Percentiles rank a stretch among this genome's conserved stretches.
These are phyloP conservation scores for Candida nonsorbophila DNA, from an alignment of 805 yeast species.

Conservation along the genomic window DNA sequence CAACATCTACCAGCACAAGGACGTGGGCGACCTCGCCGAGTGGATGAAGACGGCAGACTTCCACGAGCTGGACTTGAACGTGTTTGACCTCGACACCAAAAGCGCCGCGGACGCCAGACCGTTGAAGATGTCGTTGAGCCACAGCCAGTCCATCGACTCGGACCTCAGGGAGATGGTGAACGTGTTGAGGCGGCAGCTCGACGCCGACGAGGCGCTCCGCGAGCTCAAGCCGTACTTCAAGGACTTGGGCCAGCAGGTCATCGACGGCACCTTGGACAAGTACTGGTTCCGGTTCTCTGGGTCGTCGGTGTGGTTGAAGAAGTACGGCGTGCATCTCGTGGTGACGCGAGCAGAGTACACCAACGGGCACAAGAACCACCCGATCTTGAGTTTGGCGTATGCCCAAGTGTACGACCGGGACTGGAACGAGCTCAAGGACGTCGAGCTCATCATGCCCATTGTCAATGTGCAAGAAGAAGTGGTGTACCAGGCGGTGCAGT, in stretches of 20 bases:
- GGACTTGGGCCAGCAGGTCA: constrained; percentile 14
- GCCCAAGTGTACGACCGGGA: constrained; percentile 40
- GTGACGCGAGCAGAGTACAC: constrained; percentile 39
- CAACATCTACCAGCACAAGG: too few relatives aligned
- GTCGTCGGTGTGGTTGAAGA: constrained; percentile 47
- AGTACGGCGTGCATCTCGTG: constrained; percentile 44
- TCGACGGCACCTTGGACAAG: constrained; percentile 12
- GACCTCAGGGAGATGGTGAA: constrained; percentile 5
- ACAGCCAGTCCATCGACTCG: too few relatives aligned
- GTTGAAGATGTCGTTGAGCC: too few relatives aligned
- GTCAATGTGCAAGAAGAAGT: constrained; percentile 6
- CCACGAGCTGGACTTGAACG: too few relatives aligned
- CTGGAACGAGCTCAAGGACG: constrained; percentile 38
- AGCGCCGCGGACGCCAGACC: too few relatives aligned
- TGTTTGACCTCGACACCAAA: too few relatives aligned
- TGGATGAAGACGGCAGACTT: too few relatives aligned
- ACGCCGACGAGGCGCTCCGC: constrained; percentile 7
- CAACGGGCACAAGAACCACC: constrained; percentile 22
- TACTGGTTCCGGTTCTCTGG: constrained; percentile 48
- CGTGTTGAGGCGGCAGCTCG: constrained; percentile 4
- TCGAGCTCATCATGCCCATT: constrained; percentile 16
- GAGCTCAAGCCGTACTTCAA: constrained; percentile 22
- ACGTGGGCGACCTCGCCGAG: too few relatives aligned
- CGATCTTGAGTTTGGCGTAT: constrained; percentile 36
- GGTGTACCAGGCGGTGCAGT: constrained; percentile 7